Evolutionary conservation across 495 filamentous ascomycete genomes (phyloP).

Genomic region (Penicillium egyptiacum): DNA sequence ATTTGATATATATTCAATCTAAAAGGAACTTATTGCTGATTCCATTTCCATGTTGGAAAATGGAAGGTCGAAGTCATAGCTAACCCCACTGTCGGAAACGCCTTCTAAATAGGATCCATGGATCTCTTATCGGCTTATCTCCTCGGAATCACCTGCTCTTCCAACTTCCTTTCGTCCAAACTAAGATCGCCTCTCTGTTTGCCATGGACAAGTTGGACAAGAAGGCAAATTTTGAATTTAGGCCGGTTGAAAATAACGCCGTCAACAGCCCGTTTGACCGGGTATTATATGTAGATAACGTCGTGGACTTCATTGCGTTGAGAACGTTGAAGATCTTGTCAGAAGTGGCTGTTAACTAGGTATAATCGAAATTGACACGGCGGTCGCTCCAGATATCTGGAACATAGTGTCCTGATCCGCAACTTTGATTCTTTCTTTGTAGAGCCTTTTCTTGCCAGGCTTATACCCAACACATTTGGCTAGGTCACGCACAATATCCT

Average conservation of each 20-base stretch:
- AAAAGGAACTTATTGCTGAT: background rate
- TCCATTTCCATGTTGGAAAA: background rate
- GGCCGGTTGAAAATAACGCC: slow-evolving; percentile 42
- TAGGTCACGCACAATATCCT: background rate
- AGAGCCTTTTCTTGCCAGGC: background rate
- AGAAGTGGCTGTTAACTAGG: background rate
- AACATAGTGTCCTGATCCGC: background rate
- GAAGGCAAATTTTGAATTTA: slow-evolving; percentile 33
- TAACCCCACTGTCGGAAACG: slow-evolving; percentile 7
- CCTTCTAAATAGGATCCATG: background rate
- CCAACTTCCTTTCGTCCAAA: background rate
- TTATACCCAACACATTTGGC: background rate
- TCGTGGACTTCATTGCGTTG: background rate
- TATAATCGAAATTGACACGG: background rate
- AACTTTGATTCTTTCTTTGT: background rate
- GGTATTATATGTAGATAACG: background rate
- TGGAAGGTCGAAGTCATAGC: background rate
- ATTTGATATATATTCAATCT: background rate
- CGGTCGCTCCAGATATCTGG: background rate
- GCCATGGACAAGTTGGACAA: slow-evolving; percentile 65
- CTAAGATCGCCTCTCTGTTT: slow-evolving; percentile 64
- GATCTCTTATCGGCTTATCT: slow-evolving; percentile 12
- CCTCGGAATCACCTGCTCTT: slow-evolving; percentile 46
- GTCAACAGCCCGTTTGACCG: slow-evolving; percentile 44
- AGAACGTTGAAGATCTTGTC: too few species aligned